phyloP scores from a whole-genome alignment of 768 basidiomycete genomes.

The Cantharellus anzutake region DNA sequence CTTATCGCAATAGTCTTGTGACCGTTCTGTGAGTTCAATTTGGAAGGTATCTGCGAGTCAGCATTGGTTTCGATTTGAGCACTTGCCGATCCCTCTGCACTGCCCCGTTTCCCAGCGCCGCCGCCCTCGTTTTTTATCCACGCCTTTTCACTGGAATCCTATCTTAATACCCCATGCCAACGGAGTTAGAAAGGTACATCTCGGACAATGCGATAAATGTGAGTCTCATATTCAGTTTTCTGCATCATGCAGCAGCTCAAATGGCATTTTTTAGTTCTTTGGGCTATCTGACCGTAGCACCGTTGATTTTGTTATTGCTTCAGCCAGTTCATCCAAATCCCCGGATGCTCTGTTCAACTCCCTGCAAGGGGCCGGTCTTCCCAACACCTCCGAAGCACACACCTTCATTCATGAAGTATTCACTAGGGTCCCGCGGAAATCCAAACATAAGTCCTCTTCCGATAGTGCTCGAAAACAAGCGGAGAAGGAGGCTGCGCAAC shows the following conservation, averaged over 20 bases:
- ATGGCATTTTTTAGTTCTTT: slow-evolving; percentile 37
- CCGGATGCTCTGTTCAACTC: slow-evolving; percentile 59
- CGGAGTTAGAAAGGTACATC: slow-evolving; percentile 7
- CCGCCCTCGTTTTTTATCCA: too few species aligned
- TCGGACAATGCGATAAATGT: slow-evolving; percentile 8
- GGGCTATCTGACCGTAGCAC: slow-evolving; percentile 70
- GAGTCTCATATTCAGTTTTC: not conserved
- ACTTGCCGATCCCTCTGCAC: too few species aligned
- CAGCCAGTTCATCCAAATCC: slow-evolving; percentile 72
- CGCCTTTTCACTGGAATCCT: too few species aligned
- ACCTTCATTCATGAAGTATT: slow-evolving; percentile 64
- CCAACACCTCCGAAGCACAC: slow-evolving; percentile 63
- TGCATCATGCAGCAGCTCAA: not conserved
- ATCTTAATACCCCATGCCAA: not conserved
- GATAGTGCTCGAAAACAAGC: slow-evolving; percentile 38
- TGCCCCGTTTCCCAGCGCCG: too few species aligned
- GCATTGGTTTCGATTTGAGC: too few species aligned
- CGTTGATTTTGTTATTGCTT: slow-evolving; percentile 73
- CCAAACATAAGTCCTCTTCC: slow-evolving; percentile 41
- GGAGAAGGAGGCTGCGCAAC: slow-evolving; percentile 53
- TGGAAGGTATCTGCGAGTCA: too few species aligned
- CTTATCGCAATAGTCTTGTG: too few species aligned
- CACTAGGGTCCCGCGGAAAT: slow-evolving; percentile 55
- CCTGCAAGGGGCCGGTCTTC: slow-evolving; percentile 60
- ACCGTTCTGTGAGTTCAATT: too few species aligned